Evolutionary conservation across 139 green algal genomes (phyloP), one percentile per base, ranked within the genome.

Genomic region (Spirogloea muscicola): DNA sequence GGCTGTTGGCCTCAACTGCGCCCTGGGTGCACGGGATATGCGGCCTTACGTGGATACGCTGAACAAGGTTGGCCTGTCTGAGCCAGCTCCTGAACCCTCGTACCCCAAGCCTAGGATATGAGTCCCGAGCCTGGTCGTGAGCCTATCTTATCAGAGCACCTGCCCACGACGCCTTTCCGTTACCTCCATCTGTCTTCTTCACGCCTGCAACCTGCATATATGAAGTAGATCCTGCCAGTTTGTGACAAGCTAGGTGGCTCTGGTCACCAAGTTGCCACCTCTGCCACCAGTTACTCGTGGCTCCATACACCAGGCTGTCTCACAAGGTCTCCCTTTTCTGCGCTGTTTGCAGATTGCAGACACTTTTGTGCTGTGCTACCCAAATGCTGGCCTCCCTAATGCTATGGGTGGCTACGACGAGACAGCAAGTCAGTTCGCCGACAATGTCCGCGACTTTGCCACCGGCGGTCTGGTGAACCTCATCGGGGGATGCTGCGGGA

Each of bases 401-500:
- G 91, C 92, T 66, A 97, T 98, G 91, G 93, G 93, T 48, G 92
- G 91, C 7, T 97, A 97, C 72, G 93, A 98, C 86, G 91, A 98
- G 88, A 95, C 93, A 81, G 86, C 86, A 7, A 21, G 60, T 0
- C 91, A 93, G 77, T 96, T 97, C 89, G 91, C 89, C 7, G 90
- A 95, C 72, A 90, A 96, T 49, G 87, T 96, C 58, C 69, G 86
- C 27, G 88, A 90, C 1, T 96, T 97, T 86, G 90, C 86, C 55
- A 89, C 93, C 68, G 83, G 87, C 49, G 63, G 80, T 29, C 81
- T 98, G 61, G 84, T 98, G 7, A 98, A 98, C 76, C 87, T 84
- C 48, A 88, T 97, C 13, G 93, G 93, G 36, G 92, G 93, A 57
- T 98, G 93, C 89, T 98, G 93, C 78, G 93, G 92, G 68, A 91